Conservation (phyloP, 345 rosid species). For the Carallia pectinifolia region DNA sequence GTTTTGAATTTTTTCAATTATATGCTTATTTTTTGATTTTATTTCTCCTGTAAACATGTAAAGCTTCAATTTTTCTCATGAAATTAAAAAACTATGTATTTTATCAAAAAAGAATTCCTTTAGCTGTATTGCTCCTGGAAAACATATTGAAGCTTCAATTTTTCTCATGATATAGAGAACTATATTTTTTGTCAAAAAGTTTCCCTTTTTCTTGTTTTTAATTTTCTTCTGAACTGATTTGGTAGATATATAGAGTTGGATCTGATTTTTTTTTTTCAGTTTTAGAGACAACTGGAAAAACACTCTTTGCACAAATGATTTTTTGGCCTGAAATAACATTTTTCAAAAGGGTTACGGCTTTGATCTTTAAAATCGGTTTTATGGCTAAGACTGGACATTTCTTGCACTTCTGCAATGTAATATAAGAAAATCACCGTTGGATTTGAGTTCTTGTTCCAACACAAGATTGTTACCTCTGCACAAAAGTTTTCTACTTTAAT, state of each 20-base stretch:
- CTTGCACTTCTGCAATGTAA: too few relatives aligned
- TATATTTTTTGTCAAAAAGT: neutral
- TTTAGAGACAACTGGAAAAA: neutral
- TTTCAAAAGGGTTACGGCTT: slow-evolving; percentile 11
- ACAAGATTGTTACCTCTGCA: too few relatives aligned
- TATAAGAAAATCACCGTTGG: too few relatives aligned
- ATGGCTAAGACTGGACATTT: neutral
- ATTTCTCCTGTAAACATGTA: too few relatives aligned
- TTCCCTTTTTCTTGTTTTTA: neutral
- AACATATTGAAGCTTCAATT: too few relatives aligned
- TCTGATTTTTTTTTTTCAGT: neutral
- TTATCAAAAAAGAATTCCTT: too few relatives aligned
- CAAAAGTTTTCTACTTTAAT: slow-evolving; percentile 5
- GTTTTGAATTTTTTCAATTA: neutral
- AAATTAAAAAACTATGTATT: too few relatives aligned
- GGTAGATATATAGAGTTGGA: neutral
- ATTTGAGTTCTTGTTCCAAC: too few relatives aligned
- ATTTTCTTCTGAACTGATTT: neutral
- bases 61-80: too few relatives aligned
- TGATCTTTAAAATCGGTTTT: slow-evolving; percentile 9
- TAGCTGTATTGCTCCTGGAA: too few relatives aligned
- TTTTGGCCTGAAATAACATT: neutral
- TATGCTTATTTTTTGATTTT: neutral
- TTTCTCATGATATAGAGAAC: neutral
- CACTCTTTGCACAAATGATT: slow-evolving; percentile 1